Evolutionary conservation across 345 rosid genomes (phyloP).

Genomic region (Gossypium stocksii): DNA sequence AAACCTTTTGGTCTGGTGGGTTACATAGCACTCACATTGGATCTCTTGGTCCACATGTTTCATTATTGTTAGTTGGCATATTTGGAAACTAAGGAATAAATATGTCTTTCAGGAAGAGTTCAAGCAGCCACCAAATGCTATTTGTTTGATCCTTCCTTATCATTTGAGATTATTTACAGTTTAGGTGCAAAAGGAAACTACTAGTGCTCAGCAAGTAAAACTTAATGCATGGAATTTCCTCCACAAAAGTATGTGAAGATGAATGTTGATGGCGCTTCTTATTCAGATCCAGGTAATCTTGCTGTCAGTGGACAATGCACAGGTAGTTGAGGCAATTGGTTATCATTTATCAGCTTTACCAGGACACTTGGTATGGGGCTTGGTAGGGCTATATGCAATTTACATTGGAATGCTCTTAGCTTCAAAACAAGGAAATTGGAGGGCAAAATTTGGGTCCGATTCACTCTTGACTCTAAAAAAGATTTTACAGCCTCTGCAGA

Average conservation of each 20-base stretch:
- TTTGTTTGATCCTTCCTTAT: background rate
- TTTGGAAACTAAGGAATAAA: background rate
- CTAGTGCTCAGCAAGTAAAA: background rate
- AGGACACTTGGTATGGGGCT: background rate
- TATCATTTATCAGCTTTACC: background rate
- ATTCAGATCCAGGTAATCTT: background rate
- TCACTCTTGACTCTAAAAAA: background rate
- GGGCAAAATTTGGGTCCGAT: background rate
- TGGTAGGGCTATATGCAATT: background rate
- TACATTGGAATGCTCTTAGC: background rate
- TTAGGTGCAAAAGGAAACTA: background rate
- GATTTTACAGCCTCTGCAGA: background rate
- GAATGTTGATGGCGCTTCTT: background rate
- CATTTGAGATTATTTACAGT: background rate
- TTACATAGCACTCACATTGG: background rate
- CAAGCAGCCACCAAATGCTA: background rate
- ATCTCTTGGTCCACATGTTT: background rate
- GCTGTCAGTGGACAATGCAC: background rate
- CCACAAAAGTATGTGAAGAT: background rate
- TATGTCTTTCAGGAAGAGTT: background rate
- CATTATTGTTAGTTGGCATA: background rate
- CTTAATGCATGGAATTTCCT: constrained; percentile 1
- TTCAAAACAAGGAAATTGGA: background rate
- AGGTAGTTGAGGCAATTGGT: background rate
- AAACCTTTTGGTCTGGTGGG: background rate